A percentile compares a stretch with the other conserved stretches of the same genome.
Conservation (phyloP, 2,329 filamentous ascomycete genomes). For the Phialemonium atrogriseum region DNA sequence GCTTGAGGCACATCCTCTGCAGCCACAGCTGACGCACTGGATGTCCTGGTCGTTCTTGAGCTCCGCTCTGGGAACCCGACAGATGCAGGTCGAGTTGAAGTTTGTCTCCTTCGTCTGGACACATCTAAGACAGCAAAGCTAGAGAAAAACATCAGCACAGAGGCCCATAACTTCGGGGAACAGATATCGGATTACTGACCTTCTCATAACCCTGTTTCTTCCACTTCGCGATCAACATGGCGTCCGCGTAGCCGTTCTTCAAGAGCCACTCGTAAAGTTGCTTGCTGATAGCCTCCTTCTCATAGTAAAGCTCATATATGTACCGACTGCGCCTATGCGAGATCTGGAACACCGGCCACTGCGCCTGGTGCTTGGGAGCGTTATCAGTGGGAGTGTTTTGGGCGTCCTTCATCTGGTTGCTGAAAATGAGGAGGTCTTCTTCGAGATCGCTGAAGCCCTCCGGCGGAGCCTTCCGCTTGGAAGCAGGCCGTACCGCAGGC, state of each 20-base stretch:
- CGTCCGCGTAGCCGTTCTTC: slow-evolving; percentile 94
- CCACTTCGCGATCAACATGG: slow-evolving; percentile 97
- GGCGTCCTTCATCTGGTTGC: slow-evolving; percentile 90
- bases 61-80: slow-evolving; percentile 81
- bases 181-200: slow-evolving; percentile 40
- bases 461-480: slow-evolving; percentile 73
- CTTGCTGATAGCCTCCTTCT: slow-evolving; percentile 91
- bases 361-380: slow-evolving; percentile 76
- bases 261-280: slow-evolving; percentile 90
- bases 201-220: slow-evolving; percentile 99
- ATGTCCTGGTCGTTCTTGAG: slow-evolving; percentile 86
- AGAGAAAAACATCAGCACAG: slow-evolving; percentile 15
- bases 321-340: slow-evolving; percentile 86
- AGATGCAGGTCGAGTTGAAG: slow-evolving; percentile 96
- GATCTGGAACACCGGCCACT: slow-evolving; percentile 98
- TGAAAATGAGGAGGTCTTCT: slow-evolving; percentile 75
- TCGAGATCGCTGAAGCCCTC: slow-evolving; percentile 85
- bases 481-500: slow-evolving; percentile 69
- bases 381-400: slow-evolving; percentile 80
- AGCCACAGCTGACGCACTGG: slow-evolving; percentile 93
- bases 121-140: slow-evolving; percentile 91
- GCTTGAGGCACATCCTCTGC: slow-evolving; percentile 78
- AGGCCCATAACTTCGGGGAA: background rate
- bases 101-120: slow-evolving; percentile 99
- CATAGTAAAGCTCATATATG: slow-evolving; percentile 96